Conservation (phyloP, 1,284 basidiomycete species). For the Rhizoctonia solani region DNA sequence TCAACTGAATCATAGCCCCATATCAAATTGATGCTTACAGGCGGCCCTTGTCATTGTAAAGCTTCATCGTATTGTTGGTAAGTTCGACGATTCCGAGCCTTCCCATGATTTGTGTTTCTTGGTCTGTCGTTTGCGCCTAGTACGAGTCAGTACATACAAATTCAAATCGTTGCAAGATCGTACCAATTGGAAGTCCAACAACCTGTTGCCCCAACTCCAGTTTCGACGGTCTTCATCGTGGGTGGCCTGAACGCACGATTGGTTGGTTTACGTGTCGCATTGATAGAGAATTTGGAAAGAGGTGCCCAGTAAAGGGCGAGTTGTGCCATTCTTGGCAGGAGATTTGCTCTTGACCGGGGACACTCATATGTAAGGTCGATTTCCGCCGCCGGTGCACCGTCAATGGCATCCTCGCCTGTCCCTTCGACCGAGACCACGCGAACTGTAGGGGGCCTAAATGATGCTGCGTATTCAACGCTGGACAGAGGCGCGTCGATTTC, state of each 20-base stretch:
- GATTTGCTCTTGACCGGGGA: conserved; percentile 48
- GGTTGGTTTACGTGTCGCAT: not conserved
- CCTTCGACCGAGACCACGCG: conserved; percentile 22
- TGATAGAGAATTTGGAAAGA: not conserved
- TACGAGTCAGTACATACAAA: not conserved
- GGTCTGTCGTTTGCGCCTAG: conserved; percentile 26
- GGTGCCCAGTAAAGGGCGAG: not conserved
- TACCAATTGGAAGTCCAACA: conserved; percentile 32
- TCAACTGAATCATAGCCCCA: not conserved
- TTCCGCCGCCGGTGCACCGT: conserved; percentile 3
- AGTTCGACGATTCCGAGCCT: conserved; percentile 29
- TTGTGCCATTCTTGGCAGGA: conserved; percentile 45
- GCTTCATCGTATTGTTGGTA: conserved; percentile 6
- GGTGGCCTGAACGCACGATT: conserved; percentile 10
- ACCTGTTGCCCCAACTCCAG: not conserved
- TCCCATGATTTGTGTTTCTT: conserved; percentile 34
- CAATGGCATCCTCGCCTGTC: not conserved
- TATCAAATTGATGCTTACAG: conserved; percentile 5
- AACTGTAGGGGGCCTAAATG: conserved; percentile 18
- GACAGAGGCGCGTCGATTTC: conserved; percentile 34
- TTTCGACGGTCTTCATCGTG: conserved; percentile 11
- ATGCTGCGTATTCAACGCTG: conserved; percentile 24
- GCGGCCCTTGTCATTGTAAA: conserved; percentile 29
- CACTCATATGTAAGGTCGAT: conserved; percentile 14
- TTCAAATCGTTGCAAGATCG: not conserved